Percentiles rank a stretch among this genome's conserved stretches.
Evolutionary conservation across 495 filamentous ascomycete species (phyloP).

Genomic region (Glutinoglossum americanum): DNA sequence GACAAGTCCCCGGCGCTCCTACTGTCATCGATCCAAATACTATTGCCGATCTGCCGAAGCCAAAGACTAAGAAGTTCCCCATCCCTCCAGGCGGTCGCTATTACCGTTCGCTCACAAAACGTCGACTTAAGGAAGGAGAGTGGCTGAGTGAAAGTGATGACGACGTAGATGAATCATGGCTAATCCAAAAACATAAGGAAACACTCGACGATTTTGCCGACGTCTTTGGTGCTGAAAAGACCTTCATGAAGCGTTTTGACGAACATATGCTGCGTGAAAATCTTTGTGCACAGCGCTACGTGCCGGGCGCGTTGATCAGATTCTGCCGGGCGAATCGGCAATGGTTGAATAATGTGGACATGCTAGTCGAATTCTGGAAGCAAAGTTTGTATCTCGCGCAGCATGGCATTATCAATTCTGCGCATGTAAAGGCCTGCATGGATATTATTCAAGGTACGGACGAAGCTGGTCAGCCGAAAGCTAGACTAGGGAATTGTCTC

Average conservation of each 20-base stretch:
- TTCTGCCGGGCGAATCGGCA: constrained; percentile 8
- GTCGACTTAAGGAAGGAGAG: constrained; percentile 9
- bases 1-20: not conserved
- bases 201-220: constrained; percentile 8
- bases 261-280: constrained; percentile 11
- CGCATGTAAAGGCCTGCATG: not conserved
- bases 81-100: constrained; percentile 8
- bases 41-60: not conserved
- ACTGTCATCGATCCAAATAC: not conserved
- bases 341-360: constrained; percentile 2
- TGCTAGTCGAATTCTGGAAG: constrained; percentile 7
- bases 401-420: not conserved
- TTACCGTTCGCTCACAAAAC: constrained; percentile 13
- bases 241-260: constrained; percentile 11
- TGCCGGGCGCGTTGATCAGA: constrained; percentile 9
- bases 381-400: constrained; percentile 6
- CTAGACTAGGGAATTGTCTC: not conserved
- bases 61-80: constrained; percentile 3
- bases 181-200: constrained; percentile 9
- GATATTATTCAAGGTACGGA: not conserved
- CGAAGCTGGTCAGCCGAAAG: not conserved
- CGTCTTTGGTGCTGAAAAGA: constrained; percentile 3
- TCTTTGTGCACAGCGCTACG: constrained; percentile 2
- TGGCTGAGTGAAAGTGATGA: constrained; percentile 14
- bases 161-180: constrained; percentile 11